phyloP scores from a whole-genome alignment of 2,329 filamentous ascomycete genomes.

The Meredithiella fracta region DNA sequence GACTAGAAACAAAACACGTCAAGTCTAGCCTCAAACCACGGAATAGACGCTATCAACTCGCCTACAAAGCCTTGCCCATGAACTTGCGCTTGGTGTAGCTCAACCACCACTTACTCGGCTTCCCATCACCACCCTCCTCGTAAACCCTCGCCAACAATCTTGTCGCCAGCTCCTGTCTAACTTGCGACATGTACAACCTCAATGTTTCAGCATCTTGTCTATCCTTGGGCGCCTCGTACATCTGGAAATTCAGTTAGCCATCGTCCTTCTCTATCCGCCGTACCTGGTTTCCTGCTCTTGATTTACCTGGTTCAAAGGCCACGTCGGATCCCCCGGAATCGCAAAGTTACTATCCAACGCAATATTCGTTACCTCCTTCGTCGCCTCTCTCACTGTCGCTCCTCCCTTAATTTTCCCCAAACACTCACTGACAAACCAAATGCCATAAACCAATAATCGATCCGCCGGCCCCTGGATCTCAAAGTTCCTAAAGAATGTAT shows the following conservation, averaged over 20 bases:
- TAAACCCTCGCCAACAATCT: conserved; percentile 78
- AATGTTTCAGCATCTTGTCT: conserved; percentile 79
- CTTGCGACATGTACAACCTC: conserved; percentile 78
- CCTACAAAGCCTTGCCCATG: conserved; percentile 80
- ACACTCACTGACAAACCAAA: conserved; percentile 84
- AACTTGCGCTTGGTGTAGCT: conserved; percentile 99
- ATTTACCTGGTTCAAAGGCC: conserved; percentile 72
- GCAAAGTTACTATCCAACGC: conserved; percentile 89
- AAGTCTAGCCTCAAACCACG: too few relatives aligned
- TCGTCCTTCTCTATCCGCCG: neutral
- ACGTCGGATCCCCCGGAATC: conserved; percentile 81
- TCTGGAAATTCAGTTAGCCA: conserved; percentile 26
- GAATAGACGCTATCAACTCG: neutral
- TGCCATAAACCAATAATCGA: conserved; percentile 88
- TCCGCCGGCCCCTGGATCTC: conserved; percentile 96
- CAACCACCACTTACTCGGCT: conserved; percentile 80
- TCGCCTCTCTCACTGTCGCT: conserved; percentile 42
- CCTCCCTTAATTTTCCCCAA: conserved; percentile 69
- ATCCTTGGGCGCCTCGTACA: conserved; percentile 78
- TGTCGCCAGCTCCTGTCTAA: conserved; percentile 75
- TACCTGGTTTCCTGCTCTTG: too few relatives aligned
- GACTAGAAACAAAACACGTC: too few relatives aligned
- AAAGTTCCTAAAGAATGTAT: conserved; percentile 98
- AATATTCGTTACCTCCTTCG: conserved; percentile 69
- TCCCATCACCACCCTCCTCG: conserved; percentile 54